Evolutionary conservation across 495 filamentous ascomycete species (phyloP), one percentile per base, ranked within the genome.

Genomic region (Neurospora africana): DNA sequence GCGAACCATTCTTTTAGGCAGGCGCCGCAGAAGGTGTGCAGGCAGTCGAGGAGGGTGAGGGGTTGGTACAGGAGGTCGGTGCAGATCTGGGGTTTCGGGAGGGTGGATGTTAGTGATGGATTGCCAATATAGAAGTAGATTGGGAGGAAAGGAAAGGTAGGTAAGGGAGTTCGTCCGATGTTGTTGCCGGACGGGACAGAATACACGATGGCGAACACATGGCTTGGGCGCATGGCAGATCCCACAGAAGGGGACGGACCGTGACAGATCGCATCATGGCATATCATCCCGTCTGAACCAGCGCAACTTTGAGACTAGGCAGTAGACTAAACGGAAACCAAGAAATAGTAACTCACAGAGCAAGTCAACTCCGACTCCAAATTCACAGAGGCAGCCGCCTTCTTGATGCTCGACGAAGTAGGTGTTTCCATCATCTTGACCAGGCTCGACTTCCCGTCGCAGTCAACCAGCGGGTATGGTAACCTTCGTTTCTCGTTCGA

Each of bases 1-100:
- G 84, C 85, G 82, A 99, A 99, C 95, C 95, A 98, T 82, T 94
- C 90, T 82, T 96, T 97, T 72, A 98, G 80, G 78, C 95, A 99
- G 37, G 92, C 91, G 71, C 93, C 95, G 83, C 95, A 98, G 83
- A 95, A 98, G 43, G 94, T 97, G 83, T 99, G 95, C 2, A 99
- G 89, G 80, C 95, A 99, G 84, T 98, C 93, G 78, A 99, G 92
- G 72, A 98, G 91, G 38, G 94, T 97, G 72, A 98, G 89, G 23
- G 95, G 95, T 79, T 97, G 92, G 84, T 93, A 97, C 73, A 99
- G 92, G 69, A 98, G 86, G 78, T 99, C 95, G 72, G 94, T 94
- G 82, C 95, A 99, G 75, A 99, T 98, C 95, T 98, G 74, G 40
- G n/a, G 23, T 44, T 47, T 30, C 3, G n/a, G 30, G 30, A 30